These are phyloP conservation scores for Suillus occidentalis DNA, from an alignment of 768 basidiomycete species.

Conservation along the genomic window DNA sequence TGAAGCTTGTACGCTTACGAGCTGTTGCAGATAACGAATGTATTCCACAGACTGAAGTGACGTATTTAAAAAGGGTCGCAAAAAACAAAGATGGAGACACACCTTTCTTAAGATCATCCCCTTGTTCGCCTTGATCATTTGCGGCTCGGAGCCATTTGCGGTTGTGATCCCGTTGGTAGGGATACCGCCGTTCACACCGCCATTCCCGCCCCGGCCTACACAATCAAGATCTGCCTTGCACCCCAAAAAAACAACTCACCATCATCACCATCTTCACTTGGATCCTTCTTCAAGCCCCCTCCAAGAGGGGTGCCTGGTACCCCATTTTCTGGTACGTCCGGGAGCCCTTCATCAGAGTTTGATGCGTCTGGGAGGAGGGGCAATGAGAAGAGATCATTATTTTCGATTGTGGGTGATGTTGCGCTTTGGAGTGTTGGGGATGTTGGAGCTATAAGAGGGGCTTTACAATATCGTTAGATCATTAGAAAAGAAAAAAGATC, in stretches of 20 bases:
- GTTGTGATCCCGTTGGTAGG: conserved; percentile 11
- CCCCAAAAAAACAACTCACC: conserved; percentile 5
- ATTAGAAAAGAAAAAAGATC: neutral
- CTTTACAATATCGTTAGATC: conserved; percentile 2
- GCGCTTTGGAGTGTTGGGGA: neutral
- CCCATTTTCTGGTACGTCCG: conserved; percentile 31
- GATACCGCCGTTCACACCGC: conserved; percentile 21
- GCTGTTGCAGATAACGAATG: conserved; percentile 79
- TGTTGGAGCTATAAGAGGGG: conserved; percentile 6
- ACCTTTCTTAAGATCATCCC: conserved; percentile 90
- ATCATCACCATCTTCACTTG: conserved; percentile 28
- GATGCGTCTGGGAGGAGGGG: neutral
- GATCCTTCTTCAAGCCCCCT: conserved; percentile 26
- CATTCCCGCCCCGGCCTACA: conserved; percentile 11
- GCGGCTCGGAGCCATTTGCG: conserved; percentile 32
- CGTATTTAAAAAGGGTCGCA: too few species aligned
- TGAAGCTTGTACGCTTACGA: conserved; percentile 76
- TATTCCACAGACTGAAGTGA: conserved; percentile 45
- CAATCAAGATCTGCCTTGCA: neutral
- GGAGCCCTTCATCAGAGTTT: conserved; percentile 17
- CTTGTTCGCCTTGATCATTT: conserved; percentile 86
- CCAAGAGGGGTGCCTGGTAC: neutral
- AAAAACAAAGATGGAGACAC: neutral
- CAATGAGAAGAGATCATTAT: conserved; percentile 5
- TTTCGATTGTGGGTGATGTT: conserved; percentile 2